phyloP scores from a whole-genome alignment of 1,284 basidiomycete genomes.

The Sutorius eximius region DNA sequence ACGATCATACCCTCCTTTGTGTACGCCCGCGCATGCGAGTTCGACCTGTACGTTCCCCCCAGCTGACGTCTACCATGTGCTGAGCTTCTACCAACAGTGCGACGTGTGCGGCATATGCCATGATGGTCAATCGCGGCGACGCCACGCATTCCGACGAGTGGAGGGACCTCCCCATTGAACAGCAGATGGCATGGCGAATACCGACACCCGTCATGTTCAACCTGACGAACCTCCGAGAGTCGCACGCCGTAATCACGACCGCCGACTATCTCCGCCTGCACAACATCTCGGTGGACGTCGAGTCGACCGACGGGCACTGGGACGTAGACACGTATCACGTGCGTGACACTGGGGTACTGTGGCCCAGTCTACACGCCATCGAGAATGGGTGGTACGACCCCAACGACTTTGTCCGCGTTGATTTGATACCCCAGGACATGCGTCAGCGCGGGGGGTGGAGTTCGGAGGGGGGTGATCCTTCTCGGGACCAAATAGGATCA shows the following conservation, averaged over 20 bases:
- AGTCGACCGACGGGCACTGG: slow-evolving; percentile 42
- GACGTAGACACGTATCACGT: slow-evolving; percentile 32
- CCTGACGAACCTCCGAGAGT: slow-evolving; percentile 41
- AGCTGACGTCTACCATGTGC: neutral
- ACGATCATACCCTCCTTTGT: slow-evolving; percentile 41
- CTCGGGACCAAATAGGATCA: slow-evolving; percentile 23
- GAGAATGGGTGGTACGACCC: slow-evolving; percentile 43
- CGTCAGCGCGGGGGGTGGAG: slow-evolving; percentile 33
- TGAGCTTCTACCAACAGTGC: slow-evolving; percentile 13
- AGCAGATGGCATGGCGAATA: slow-evolving; percentile 43
- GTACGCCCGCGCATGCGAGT: slow-evolving; percentile 44
- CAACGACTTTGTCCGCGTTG: slow-evolving; percentile 35
- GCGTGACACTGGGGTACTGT: neutral
- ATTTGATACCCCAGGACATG: slow-evolving; percentile 36
- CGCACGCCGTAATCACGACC: slow-evolving; percentile 41
- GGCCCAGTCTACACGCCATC: slow-evolving; percentile 35
- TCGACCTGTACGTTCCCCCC: slow-evolving; percentile 28
- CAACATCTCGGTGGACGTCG: slow-evolving; percentile 32
- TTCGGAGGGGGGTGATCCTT: slow-evolving; percentile 15
- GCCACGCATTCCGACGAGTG: slow-evolving; percentile 40
- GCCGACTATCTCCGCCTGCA: slow-evolving; percentile 46
- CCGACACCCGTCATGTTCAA: slow-evolving; percentile 47
- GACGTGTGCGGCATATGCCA: slow-evolving; percentile 38
- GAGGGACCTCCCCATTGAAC: slow-evolving; percentile 39
- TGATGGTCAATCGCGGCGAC: slow-evolving; percentile 44